Evolutionary conservation across 352 stramenopile species (phyloP).

Genomic region (Salisapilia sapeloensis): DNA sequence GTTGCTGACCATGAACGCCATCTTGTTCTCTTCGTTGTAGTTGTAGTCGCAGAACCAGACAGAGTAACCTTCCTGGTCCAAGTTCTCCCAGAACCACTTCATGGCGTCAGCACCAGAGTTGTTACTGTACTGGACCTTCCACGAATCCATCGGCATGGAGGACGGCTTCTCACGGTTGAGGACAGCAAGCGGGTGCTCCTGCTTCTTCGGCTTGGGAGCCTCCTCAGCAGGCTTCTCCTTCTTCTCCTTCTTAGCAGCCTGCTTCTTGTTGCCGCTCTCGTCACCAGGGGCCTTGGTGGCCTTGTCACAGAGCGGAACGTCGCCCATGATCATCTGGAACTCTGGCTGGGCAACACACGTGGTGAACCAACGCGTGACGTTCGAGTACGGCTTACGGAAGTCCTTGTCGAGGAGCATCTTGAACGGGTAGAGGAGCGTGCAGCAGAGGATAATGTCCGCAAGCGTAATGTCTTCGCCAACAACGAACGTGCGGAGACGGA

Average conservation of each 20-base stretch:
- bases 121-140: constrained; percentile 91
- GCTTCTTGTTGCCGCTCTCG: constrained; percentile 15
- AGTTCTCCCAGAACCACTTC: constrained; percentile 83
- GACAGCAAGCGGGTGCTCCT: constrained; percentile 72
- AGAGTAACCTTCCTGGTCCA: constrained; percentile 80
- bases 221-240: constrained; percentile 8
- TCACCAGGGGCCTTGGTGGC: constrained; percentile 47
- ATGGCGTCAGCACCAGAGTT: constrained; percentile 71
- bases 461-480: constrained; percentile 87
- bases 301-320: constrained; percentile 73
- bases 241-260: constrained; percentile 5
- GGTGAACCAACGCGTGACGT: constrained; percentile 85
- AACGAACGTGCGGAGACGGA: constrained; percentile 83
- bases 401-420: constrained; percentile 85
- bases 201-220: constrained; percentile 51
- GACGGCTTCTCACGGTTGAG: constrained; percentile 77
- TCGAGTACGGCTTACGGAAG: constrained; percentile 77
- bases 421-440: constrained; percentile 87
- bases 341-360: constrained; percentile 88
- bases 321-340: constrained; percentile 84
- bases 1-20: constrained; percentile 89
- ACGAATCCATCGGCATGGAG: constrained; percentile 68
- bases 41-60: constrained; percentile 88
- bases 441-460: constrained; percentile 84
- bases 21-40: constrained; percentile 88